A percentile compares a stretch with the other conserved stretches of the same genome.
Conservation (phyloP, 352 stramenopile genomes). For the Phytophthora ramorum region DNA sequence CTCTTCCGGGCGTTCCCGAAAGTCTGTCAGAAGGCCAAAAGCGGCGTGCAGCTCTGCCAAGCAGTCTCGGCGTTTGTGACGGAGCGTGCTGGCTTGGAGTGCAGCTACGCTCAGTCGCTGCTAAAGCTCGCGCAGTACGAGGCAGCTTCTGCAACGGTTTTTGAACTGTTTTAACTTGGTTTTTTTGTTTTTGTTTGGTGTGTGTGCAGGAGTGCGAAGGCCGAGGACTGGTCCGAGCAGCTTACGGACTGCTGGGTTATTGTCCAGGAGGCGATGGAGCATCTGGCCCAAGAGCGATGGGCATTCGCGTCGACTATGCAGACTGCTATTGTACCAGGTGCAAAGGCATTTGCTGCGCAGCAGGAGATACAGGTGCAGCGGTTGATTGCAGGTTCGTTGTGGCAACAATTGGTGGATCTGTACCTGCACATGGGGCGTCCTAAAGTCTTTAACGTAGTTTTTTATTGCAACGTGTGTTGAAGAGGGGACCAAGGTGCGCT, state of each 20-base stretch:
- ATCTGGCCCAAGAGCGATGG: conserved; percentile 59
- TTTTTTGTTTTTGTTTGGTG: conserved; percentile 1
- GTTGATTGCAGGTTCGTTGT: conserved; percentile 62
- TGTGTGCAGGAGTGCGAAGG: conserved; percentile 51
- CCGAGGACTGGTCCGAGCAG: conserved; percentile 76
- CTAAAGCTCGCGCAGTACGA: conserved; percentile 67
- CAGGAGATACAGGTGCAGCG: conserved; percentile 83
- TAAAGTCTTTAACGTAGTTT: conserved; percentile 13
- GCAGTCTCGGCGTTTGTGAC: conserved; percentile 67
- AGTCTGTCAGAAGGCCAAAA: conserved; percentile 82
- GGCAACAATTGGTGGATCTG: neutral
- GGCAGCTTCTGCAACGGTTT: neutral
- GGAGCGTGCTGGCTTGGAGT: conserved; percentile 66
- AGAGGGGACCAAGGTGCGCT: conserved; percentile 82
- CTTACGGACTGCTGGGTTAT: conserved; percentile 62
- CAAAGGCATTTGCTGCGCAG: conserved; percentile 74
- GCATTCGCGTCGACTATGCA: conserved; percentile 72
- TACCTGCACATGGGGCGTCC: neutral
- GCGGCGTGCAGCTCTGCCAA: conserved; percentile 78
- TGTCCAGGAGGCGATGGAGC: conserved; percentile 63
- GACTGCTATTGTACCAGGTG: conserved; percentile 56
- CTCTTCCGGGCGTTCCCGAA: conserved; percentile 70
- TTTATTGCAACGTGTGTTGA: conserved; percentile 3
- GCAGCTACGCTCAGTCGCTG: conserved; percentile 65
- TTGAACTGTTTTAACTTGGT: conserved; percentile 8